A percentile compares a stretch with the other conserved stretches of the same genome.
phyloP scores from a whole-genome alignment of 345 rosid genomes.

The Turritis glabra region DNA sequence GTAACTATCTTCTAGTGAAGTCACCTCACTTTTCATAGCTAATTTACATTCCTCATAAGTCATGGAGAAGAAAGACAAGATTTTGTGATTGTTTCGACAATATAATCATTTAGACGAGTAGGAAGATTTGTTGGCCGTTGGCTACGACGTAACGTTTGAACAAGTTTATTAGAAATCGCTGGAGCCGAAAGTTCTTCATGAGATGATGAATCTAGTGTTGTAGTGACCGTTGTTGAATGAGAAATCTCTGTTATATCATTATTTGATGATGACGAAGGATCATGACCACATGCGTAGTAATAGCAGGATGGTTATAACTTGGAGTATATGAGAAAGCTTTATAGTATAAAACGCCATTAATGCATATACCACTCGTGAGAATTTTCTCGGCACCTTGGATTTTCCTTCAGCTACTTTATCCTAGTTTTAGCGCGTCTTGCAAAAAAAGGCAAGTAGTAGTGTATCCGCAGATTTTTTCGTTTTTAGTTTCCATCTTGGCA shows the following conservation, averaged over 20 bases:
- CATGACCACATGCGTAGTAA: background rate
- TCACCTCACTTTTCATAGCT: background rate
- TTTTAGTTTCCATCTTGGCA: background rate
- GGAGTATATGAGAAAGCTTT: background rate
- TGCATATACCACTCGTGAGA: background rate
- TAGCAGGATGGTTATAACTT: background rate
- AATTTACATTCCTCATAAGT: background rate
- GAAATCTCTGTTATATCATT: no score
- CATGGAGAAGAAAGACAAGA: background rate
- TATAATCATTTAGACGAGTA: background rate
- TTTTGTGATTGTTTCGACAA: background rate
- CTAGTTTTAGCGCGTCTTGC: no score
- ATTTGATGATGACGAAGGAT: no score
- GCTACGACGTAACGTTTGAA: background rate
- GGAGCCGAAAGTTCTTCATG: no score
- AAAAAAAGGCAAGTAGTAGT: no score
- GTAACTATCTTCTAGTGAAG: background rate
- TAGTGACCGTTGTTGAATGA: no score
- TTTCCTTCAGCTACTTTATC: no score
- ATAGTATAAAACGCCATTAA: background rate
- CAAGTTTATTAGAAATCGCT: accelerated
- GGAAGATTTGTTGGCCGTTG: no score
- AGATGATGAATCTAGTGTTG: no score
- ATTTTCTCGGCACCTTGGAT: no score
- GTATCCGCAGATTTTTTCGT: no score